Conservation (phyloP, 176 grass and related monocot genomes). For the Triticum turgidum region DNA sequence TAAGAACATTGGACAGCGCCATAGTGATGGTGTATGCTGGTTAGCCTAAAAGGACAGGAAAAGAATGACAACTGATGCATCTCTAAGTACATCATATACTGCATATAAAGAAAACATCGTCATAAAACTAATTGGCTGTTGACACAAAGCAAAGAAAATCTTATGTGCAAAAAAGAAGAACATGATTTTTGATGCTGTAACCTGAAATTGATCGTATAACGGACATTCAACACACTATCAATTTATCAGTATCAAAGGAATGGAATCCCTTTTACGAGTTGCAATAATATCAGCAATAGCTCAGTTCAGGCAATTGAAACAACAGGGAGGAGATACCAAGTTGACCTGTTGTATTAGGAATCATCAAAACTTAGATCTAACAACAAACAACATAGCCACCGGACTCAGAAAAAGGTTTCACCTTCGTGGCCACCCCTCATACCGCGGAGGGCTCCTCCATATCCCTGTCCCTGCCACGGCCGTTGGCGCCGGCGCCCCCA, state of each 20-base stretch:
- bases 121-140: background rate
- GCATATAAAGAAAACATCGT: background rate
- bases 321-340: conserved; percentile 28
- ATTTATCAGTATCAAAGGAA: conserved; percentile 27
- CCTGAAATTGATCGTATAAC: conserved; percentile 1
- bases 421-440: conserved; percentile 35
- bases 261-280: background rate
- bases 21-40: background rate
- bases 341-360: conserved; percentile 37
- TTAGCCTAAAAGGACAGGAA: background rate
- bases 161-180: background rate
- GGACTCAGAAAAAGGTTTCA: conserved; percentile 26
- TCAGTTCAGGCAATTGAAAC: conserved; percentile 44
- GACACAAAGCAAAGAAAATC: background rate
- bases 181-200: background rate
- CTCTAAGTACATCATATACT: background rate
- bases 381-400: conserved; percentile 41
- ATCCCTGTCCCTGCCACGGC: conserved; percentile 47
- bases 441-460: conserved; percentile 54
- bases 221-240: conserved; percentile 19
- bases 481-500: background rate
- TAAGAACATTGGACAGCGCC: background rate
- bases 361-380: conserved; percentile 40
- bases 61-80: background rate
- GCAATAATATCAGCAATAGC: conserved; percentile 41